A percentile compares a stretch with the other conserved stretches of the same genome.
Evolutionary conservation across 1,284 basidiomycete species (phyloP).

Genomic region (Cryptococcus sp.): DNA sequence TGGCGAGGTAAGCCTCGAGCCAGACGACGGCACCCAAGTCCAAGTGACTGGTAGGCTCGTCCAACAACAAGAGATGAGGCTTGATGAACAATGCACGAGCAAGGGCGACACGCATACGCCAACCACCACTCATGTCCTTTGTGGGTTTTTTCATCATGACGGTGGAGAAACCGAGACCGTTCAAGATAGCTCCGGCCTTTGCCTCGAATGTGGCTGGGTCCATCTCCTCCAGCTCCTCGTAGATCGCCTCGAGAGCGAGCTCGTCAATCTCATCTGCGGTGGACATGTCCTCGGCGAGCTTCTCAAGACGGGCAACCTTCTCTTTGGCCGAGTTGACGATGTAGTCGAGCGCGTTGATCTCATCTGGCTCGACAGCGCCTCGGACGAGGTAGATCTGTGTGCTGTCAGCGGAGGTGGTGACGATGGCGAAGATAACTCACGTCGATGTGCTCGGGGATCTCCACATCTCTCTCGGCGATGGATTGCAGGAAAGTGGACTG

Average conservation of each 20-base stretch:
- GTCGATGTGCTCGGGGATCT: conserved; percentile 93
- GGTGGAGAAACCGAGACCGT: conserved; percentile 91
- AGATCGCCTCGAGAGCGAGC: conserved; percentile 77
- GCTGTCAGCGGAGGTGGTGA: conserved; percentile 7
- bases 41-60: conserved; percentile 68
- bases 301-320: conserved; percentile 94
- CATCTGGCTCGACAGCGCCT: conserved; percentile 95
- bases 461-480: conserved; percentile 88
- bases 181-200: conserved; percentile 92
- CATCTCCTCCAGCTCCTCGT: conserved; percentile 96
- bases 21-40: conserved; percentile 98
- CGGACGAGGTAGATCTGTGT: conserved; percentile 84
- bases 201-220: conserved; percentile 94
- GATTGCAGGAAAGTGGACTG: conserved; percentile 59
- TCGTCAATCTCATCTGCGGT: conserved; percentile 88
- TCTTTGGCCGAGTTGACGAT: conserved; percentile 89
- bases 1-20: conserved; percentile 96
- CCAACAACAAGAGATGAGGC: conserved; percentile 89
- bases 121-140: conserved; percentile 98
- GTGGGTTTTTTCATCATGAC: conserved; percentile 96
- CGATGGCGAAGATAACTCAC: conserved; percentile 35
- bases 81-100: conserved; percentile 95
- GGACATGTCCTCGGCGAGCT: conserved; percentile 91
- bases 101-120: conserved; percentile 98
- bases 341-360: conserved; percentile 93